Base-by-base conservation (phyloP, 768 basidiomycete genomes). In the Auricularia sp. region DNA sequence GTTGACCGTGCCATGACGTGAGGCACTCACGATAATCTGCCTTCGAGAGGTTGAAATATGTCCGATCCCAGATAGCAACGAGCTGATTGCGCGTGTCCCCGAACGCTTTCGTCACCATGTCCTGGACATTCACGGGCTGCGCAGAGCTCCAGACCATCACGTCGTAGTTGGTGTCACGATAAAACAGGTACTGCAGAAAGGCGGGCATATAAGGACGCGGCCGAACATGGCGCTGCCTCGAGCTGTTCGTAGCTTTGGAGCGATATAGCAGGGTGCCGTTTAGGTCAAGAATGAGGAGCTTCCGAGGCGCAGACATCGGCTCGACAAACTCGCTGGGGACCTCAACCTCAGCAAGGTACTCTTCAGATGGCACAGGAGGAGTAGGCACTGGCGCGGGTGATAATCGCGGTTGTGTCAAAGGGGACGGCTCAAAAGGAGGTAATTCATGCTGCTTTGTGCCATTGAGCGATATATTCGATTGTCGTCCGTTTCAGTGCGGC, bases 61-160 rank as follows among this genome's bases (percentile, higher is more conserved):
- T 89, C 61, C 92, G 78, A 16, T 89, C 88, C 91, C 91, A 93
- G 0, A 91, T 77, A 0, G 85, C 88, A 16, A 83, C 73, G 3
- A 91, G 58, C 43, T 39, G 21, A 39, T 61, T 51, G 61, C 54
- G 51, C 34, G 74, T 70, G 0, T 72, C 62, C 3, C 74, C 69
- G 71, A 92, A 91, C 39, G 81, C 79, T 42, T 77, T 78, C 23
- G 81, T 72, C 0, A 89, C 87, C 91, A 93, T 93, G 68, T 87
- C 85, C 0, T 75, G 73, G 8, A 91, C 91, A 70, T 83, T 90
- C 61, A 86, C 86, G 1, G 90, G 89, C 70, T 91, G 89, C 3
- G 91, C 91, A 2, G 87, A 90, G 70, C 87, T 90, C 91, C 91
- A 94, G 3, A 94, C 82, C 88, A 93, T 93, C 3, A 87, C 85